These are phyloP conservation scores for Leccinum imitatum DNA, from an alignment of 768 basidiomycete species.

Conservation along the genomic window DNA sequence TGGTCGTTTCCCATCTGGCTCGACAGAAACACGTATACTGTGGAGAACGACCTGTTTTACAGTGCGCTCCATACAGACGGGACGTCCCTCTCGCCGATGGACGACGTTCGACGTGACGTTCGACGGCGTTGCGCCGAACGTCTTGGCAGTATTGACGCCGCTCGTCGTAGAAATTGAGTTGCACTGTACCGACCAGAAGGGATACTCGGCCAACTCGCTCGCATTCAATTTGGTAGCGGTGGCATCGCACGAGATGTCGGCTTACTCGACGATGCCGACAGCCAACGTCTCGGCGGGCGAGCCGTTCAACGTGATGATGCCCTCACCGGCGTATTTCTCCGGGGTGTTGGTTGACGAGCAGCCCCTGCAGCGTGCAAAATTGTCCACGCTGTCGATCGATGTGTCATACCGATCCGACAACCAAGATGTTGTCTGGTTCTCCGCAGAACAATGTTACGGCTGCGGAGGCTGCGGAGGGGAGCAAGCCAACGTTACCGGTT, in stretches of 20 bases:
- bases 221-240: conserved; percentile 63
- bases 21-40: conserved; percentile 57
- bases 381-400: conserved; percentile 59
- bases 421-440: conserved; percentile 60
- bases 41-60: conserved; percentile 55
- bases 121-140: conserved; percentile 69
- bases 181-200: conserved; percentile 62
- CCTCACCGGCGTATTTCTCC: conserved; percentile 56
- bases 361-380: conserved; percentile 55
- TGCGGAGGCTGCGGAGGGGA: conserved; percentile 23
- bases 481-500: conserved; percentile 50
- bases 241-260: conserved; percentile 66
- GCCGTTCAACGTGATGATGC: conserved; percentile 50
- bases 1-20: conserved; percentile 95
- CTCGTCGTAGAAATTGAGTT: conserved; percentile 52
- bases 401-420: conserved; percentile 39
- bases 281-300: conserved; percentile 69
- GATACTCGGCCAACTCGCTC: conserved; percentile 59
- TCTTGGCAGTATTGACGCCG: conserved; percentile 38
- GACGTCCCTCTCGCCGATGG: conserved; percentile 68
- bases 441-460: conserved; percentile 42
- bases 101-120: conserved; percentile 71
- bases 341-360: conserved; percentile 64
- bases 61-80: conserved; percentile 63
- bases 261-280: conserved; percentile 48